These are phyloP conservation scores for Pseudocercospora ulei DNA, from an alignment of 2,329 filamentous ascomycete genomes.

Conservation along the genomic window DNA sequence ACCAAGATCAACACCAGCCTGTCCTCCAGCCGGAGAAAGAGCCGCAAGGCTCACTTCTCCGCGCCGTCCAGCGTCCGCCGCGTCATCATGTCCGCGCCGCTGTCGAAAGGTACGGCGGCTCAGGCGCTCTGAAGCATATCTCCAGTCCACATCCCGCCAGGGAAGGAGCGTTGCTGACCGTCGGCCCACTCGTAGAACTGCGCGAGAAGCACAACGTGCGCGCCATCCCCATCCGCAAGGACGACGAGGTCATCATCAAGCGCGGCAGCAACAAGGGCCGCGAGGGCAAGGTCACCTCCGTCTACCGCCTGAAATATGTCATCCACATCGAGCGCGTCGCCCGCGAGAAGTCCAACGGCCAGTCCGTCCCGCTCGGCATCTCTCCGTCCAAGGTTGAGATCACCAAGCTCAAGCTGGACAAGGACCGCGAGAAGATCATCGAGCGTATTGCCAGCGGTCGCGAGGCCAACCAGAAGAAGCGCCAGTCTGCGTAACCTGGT, in stretches of 20 bases:
- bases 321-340: constrained; percentile 94
- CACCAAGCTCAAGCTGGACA: constrained; percentile 97
- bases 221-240: constrained; percentile 94
- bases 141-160: constrained; percentile 7
- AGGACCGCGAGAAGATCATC: constrained; percentile 82
- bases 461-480: constrained; percentile 56
- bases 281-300: constrained; percentile 94
- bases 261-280: constrained; percentile 93
- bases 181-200: constrained; percentile 48
- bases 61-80: constrained; percentile 90
- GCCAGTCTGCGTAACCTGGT: constrained; percentile 16
- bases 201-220: constrained; percentile 99
- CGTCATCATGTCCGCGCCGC: constrained; percentile 90
- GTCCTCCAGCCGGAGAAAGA: constrained; percentile 89
- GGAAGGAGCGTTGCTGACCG: constrained; percentile 23
- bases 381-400: constrained; percentile 95
- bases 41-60: constrained; percentile 95
- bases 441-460: constrained; percentile 74
- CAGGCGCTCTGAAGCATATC: constrained; percentile 15
- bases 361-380: constrained; percentile 88
- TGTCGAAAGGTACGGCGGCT: constrained; percentile 58
- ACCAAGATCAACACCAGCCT: constrained; percentile 59
- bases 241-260: constrained; percentile 70
- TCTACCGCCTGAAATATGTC: constrained; percentile 97
- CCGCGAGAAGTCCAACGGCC: constrained; percentile 95